Evolutionary conservation across 2,329 filamentous ascomycete genomes (phyloP).

Genomic region (Botrytis fragariae): DNA sequence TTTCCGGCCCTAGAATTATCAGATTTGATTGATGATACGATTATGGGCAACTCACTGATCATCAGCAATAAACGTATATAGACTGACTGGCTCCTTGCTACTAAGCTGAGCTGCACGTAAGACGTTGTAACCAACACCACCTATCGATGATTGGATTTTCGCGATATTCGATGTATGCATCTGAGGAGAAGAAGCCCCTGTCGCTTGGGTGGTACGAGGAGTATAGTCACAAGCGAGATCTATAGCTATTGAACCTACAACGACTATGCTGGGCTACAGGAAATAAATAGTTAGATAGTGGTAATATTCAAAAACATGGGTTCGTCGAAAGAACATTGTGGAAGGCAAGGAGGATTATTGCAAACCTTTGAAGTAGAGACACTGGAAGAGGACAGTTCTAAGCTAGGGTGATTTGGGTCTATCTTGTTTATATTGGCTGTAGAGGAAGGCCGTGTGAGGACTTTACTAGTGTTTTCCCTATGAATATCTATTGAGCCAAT

Average conservation of each 20-base stretch:
- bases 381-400: background rate
- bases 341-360: background rate
- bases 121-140: conserved; percentile 90
- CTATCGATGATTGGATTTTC: conserved; percentile 75
- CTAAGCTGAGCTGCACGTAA: conserved; percentile 75
- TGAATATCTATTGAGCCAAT: conserved; percentile 6
- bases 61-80: conserved; percentile 76
- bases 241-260: conserved; percentile 86
- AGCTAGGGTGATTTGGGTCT: background rate
- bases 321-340: background rate
- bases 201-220: conserved; percentile 31
- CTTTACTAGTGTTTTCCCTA: background rate
- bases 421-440: background rate
- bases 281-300: background rate
- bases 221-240: conserved; percentile 81
- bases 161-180: conserved; percentile 84
- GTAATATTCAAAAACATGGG: background rate
- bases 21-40: background rate
- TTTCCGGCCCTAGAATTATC: conserved; percentile 60
- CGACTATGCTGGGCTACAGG: conserved; percentile 59
- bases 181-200: conserved; percentile 39
- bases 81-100: conserved; percentile 63
- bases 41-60: conserved; percentile 57
- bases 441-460: background rate
- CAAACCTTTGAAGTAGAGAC: conserved; percentile 5